phyloP scores from a whole-genome alignment of 306 rosid genomes.

The Cucumis cinereus region DNA sequence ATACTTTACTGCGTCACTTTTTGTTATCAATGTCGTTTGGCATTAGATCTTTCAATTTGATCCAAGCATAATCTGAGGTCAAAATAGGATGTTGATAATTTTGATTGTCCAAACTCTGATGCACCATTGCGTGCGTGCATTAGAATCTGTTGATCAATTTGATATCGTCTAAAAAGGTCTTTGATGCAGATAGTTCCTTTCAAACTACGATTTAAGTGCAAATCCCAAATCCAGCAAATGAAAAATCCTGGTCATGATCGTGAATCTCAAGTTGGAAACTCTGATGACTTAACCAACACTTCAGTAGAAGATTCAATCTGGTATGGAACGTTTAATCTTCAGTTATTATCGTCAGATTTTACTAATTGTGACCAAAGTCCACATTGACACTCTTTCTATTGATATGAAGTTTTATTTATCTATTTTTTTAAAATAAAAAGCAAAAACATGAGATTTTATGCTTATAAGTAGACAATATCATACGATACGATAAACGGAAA shows the following conservation, averaged over 20 bases:
- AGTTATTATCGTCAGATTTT: neutral
- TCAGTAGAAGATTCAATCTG: slow-evolving; percentile 60
- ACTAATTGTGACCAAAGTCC: neutral
- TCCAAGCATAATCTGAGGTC: slow-evolving; percentile 1
- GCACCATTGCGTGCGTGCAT: neutral
- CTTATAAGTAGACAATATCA: neutral
- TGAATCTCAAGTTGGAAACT: slow-evolving; percentile 10
- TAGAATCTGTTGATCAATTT: neutral
- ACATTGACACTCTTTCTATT: too few species aligned
- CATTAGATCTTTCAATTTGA: neutral
- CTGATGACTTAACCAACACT: slow-evolving; percentile 16
- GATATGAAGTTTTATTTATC: too few species aligned
- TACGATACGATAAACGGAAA: neutral
- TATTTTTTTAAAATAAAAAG: too few species aligned
- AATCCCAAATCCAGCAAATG: slow-evolving; percentile 26
- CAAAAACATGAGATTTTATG: neutral
- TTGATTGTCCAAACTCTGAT: neutral
- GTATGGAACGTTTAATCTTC: slow-evolving; percentile 24
- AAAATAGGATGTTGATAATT: neutral
- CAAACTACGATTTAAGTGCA: slow-evolving; percentile 42
- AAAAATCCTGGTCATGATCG: slow-evolving; percentile 16
- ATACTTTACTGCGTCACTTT: neutral
- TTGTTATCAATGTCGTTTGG: neutral
- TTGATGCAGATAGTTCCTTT: slow-evolving; percentile 54
- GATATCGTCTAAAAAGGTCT: neutral